Conservation (phyloP, 2,329 filamentous ascomycete genomes). For the Daldinia sp. region DNA sequence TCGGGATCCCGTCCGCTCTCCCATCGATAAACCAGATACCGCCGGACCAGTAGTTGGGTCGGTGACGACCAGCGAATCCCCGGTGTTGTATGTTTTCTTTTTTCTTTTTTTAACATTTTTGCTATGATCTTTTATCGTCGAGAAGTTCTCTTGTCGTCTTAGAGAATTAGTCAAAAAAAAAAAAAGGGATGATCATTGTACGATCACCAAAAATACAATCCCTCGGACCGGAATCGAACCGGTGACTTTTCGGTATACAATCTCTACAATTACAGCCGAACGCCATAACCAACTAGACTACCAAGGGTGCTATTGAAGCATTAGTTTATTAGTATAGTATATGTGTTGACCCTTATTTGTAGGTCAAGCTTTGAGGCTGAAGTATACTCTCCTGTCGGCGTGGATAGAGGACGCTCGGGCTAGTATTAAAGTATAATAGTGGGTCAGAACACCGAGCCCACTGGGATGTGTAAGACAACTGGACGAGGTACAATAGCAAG, state of each 20-base stretch:
- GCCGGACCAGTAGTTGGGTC: conserved; percentile 22
- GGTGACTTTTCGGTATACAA: conserved; percentile 34
- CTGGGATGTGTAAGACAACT: neutral
- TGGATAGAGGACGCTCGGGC: neutral
- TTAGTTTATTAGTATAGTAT: neutral
- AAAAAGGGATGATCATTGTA: neutral
- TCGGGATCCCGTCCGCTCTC: conserved; percentile 23
- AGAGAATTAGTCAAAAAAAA: neutral
- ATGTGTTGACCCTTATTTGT: neutral
- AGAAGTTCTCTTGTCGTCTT: neutral
- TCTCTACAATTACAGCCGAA: conserved; percentile 29
- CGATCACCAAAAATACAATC: conserved; percentile 16
- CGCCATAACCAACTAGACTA: conserved; percentile 33
- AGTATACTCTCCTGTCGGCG: neutral
- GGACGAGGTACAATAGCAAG: neutral
- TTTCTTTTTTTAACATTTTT: neutral
- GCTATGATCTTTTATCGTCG: neutral
- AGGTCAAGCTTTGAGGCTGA: neutral
- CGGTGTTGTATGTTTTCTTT: conserved; percentile 17
- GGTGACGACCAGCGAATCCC: conserved; percentile 17
- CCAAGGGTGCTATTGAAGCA: conserved; percentile 11
- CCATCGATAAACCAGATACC: conserved; percentile 14
- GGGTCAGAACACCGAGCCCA: neutral
- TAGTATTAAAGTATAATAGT: neutral
- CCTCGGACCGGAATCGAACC: conserved; percentile 34